These are phyloP conservation scores for Aspergillus hiratsukae DNA, from an alignment of 2,329 filamentous ascomycete species.

Conservation along the genomic window DNA sequence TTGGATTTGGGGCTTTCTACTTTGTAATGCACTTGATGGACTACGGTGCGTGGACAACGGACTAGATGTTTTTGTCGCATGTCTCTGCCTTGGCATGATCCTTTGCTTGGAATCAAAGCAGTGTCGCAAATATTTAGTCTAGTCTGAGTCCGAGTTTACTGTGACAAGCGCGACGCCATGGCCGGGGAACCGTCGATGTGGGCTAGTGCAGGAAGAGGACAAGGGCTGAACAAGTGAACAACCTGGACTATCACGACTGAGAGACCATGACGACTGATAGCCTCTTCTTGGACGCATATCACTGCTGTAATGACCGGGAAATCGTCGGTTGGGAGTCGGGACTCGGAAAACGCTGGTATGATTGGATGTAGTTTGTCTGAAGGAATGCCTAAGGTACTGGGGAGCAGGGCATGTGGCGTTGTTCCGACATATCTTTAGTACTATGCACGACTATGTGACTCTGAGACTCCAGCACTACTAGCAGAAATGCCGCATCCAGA, in stretches of 20 bases:
- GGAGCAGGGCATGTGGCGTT: not conserved
- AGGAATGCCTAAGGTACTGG: not conserved
- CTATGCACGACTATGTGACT: too few species aligned
- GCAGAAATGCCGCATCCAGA: conserved; percentile 10
- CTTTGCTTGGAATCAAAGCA: not conserved
- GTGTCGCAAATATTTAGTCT: not conserved
- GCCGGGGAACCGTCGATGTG: conserved; percentile 14
- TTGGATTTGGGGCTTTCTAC: not conserved
- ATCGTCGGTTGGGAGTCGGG: not conserved
- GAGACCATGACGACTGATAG: not conserved
- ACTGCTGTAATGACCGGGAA: not conserved
- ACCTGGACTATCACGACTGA: not conserved
- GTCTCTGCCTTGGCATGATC: not conserved
- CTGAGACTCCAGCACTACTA: not conserved
- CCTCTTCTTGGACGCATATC: not conserved
- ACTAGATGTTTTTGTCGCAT: not conserved
- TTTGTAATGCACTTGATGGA: too few species aligned
- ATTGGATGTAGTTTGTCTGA: not conserved
- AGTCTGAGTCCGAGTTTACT: not conserved
- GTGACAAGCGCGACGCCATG: conserved; percentile 7
- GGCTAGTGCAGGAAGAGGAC: conserved; percentile 6
- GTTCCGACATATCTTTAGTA: not conserved
- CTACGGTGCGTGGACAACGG: too few species aligned
- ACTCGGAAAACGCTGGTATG: not conserved
- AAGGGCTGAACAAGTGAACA: not conserved